phyloP scores from a whole-genome alignment of 352 stramenopile species.

The Phytophthora pini region DNA sequence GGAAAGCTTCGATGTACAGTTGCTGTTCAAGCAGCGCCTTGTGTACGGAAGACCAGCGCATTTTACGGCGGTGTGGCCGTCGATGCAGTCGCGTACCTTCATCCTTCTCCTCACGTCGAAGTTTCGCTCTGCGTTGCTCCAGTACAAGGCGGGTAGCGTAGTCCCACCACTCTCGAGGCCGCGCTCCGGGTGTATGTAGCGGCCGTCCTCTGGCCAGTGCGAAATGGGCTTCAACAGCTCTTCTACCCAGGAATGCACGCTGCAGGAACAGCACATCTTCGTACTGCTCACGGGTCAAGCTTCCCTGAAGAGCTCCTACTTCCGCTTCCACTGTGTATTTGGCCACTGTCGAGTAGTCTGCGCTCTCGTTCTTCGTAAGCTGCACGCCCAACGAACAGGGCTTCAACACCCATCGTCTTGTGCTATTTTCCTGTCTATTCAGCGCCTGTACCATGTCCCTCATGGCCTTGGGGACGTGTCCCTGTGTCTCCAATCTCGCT shows the following conservation, averaged over 20 bases:
- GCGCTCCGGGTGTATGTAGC: conserved; percentile 47
- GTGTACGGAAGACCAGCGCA: conserved; percentile 70
- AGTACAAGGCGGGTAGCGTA: conserved; percentile 63
- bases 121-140: conserved; percentile 38
- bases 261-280: conserved; percentile 83
- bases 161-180: conserved; percentile 80
- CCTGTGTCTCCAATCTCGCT: conserved; percentile 45
- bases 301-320: conserved; percentile 53
- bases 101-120: conserved; percentile 16
- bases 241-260: conserved; percentile 64
- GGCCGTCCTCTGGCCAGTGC: conserved; percentile 60
- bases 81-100: conserved; percentile 2
- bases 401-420: conserved; percentile 52
- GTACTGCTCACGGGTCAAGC: conserved; percentile 79
- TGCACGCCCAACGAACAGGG: conserved; percentile 64
- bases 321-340: conserved; percentile 75
- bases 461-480: conserved; percentile 51
- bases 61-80: conserved; percentile 36
- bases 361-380: conserved; percentile 83
- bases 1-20: conserved; percentile 67
- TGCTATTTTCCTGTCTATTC: conserved; percentile 9
- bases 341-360: conserved; percentile 64
- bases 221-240: conserved; percentile 75
- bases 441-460: conserved; percentile 56
- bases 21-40: conserved; percentile 59